Evolutionary conservation across 768 basidiomycete genomes (phyloP), one percentile per base, ranked within the genome.

Genomic region (Piloderma croceum): DNA sequence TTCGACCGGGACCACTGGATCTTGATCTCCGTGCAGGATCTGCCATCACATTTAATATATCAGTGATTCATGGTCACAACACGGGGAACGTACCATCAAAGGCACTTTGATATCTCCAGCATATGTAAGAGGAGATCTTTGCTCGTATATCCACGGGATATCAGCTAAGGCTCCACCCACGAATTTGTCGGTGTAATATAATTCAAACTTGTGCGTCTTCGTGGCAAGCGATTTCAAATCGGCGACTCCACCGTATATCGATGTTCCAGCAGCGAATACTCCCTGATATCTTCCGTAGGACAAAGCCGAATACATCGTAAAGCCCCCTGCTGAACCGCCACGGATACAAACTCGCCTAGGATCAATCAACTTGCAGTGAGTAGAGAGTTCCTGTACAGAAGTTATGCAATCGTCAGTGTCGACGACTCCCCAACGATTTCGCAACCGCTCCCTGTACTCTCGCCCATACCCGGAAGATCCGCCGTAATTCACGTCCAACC

Each of bases 391-490:
- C 17, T 58, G 61, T 0, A 76, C 73, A 3, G 83, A 76, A n/a
- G 61, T 54, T 25, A 77, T 76, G 43, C 75, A 76, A 53, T 91
- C 89, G 15, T 71, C 62, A 2, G 82, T 71, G 49, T 91, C 89
- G 7, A 80, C 73, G 11, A 87, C 48, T 3, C 87, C 89, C 89
- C 89, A 91, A 10, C 75, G 62, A 5, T 68, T 71, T 29, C 65
- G 64, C 3, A 90, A 74, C 11, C 81, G 72, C 40, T 42, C 69
- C 69, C 73, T 75, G 53, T 86, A 90, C 32, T 65, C 62, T 3
- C 82, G 71, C 0, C 88, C 88, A 51, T 81, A 87, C 0, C 85
- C 80, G 4, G 76, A 76, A 1, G 82, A 84, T 1, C 87, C 89
- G 2, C 83, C 73, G 44, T 87, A 83, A 50, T 90, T 82, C 31